Evolutionary conservation across 306 rosid species (phyloP), one percentile per base, ranked within the genome.

Genomic region (Echinosophora koreensis): DNA sequence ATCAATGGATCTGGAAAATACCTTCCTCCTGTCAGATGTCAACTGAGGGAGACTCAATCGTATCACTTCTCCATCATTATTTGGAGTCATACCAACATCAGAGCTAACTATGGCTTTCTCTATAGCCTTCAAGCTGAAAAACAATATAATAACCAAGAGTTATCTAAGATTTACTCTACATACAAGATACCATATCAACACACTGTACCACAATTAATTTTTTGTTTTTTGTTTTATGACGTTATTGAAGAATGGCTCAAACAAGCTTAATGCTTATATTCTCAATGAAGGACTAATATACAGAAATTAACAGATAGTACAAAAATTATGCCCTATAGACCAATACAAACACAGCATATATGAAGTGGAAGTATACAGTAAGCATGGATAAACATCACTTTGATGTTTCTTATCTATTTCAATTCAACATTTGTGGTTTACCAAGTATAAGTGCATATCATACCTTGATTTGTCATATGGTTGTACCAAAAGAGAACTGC

Each of bases 391-490:
- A 78, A 2, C 28, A 74, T 60, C 66, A 30, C 27, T 17, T 62
- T 58, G 14, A 59, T 22, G 77, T 69, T 66, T 49, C 50, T 61
- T 10, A 49, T 61, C 27, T 17, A 47, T 57, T 63, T 71, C 41
- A 58, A 46, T 30, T 30, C 32, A 30, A 3, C 47, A 50, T 44
- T 14, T 82, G 46, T 17, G 41, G 78, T 79, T 61, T 18, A 77
- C 27, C 52, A 54, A 3, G 28, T 14, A 37, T 37, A 38, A 39
- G 34, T 28, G 59, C 8, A 69, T 34, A 62, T 17, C 71, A 66
- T 88, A 92, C 99, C 98, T 90, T 81, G 99, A 91, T 78, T 92
- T 92, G 88, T 96, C 99, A 34, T 91, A 96, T 5, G 99, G 99
- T 81, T 90, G 90, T 66, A 96, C 82, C 87, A 92, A 71, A 74